Evolutionary conservation across 805 yeast species (phyloP).

Genomic region (Clavispora fructus): DNA sequence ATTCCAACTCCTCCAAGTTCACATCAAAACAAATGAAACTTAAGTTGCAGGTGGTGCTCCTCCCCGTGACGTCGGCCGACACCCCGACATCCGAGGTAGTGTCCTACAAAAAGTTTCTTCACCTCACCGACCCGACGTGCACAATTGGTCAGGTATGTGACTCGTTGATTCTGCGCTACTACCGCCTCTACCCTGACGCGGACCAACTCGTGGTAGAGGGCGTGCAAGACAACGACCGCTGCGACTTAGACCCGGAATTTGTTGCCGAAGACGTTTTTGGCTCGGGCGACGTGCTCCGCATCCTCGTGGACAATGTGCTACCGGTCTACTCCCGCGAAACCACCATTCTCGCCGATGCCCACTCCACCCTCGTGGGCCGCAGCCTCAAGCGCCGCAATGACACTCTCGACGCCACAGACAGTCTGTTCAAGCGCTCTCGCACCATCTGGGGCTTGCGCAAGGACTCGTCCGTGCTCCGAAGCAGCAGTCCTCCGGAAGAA

Average conservation of each 20-base stretch:
- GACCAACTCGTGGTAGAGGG: constrained; percentile 50
- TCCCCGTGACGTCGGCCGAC: constrained; percentile 21
- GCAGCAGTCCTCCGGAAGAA: background rate
- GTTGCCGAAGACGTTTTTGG: constrained; percentile 56
- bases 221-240: constrained; percentile 60
- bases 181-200: constrained; percentile 61
- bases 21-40: constrained; percentile 14
- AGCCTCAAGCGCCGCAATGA: constrained; percentile 1
- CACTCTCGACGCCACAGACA: constrained; percentile 3
- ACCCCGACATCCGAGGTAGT: constrained; percentile 16
- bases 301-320: constrained; percentile 27
- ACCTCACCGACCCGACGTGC: constrained; percentile 48
- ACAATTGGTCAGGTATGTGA: constrained; percentile 45
- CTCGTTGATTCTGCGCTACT: constrained; percentile 52
- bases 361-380: constrained; percentile 5
- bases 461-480: background rate
- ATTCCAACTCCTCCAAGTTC: background rate
- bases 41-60: constrained; percentile 33
- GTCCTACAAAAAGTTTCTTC: constrained; percentile 49
- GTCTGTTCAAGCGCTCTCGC: constrained; percentile 7
- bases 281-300: constrained; percentile 31
- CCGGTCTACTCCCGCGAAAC: constrained; percentile 3
- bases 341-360: background rate
- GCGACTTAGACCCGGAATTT: constrained; percentile 80
- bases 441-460: constrained; percentile 11